A percentile compares a stretch with the other conserved stretches of the same genome.
Conservation (phyloP, 805 yeast species). For the Ogataea haglerorum region DNA sequence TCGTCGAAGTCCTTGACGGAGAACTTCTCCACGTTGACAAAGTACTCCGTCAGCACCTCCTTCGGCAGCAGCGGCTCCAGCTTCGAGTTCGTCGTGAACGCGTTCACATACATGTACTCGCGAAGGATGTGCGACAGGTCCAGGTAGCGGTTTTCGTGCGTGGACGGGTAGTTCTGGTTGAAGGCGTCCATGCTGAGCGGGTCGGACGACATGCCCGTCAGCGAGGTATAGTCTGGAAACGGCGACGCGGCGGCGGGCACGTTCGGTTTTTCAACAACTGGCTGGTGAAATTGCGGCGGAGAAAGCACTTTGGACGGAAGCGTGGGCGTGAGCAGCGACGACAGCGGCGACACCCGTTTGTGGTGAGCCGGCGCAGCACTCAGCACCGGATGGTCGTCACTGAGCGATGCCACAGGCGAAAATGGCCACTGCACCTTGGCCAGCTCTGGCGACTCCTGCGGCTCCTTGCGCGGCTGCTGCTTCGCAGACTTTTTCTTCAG, state of each 20-base stretch:
- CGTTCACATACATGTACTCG: slow-evolving; percentile 40
- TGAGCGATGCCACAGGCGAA: slow-evolving; percentile 2
- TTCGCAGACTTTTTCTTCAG: not conserved
- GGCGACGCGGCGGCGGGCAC: not conserved
- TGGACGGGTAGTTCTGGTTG: slow-evolving; percentile 5
- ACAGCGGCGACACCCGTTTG: not conserved
- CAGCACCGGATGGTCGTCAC: not conserved
- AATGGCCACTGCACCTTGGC: slow-evolving; percentile 4
- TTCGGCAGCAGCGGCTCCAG: slow-evolving; percentile 13
- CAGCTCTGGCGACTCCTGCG: not conserved
- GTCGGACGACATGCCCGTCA: slow-evolving; percentile 15
- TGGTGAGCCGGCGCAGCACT: not conserved
- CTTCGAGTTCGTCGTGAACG: slow-evolving; percentile 18
- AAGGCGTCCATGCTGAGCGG: slow-evolving; percentile 15
- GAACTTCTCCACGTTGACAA: slow-evolving; percentile 21
- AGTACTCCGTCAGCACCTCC: slow-evolving; percentile 21
- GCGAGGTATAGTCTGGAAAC: slow-evolving; percentile 9
- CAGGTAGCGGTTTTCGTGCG: slow-evolving; percentile 13
- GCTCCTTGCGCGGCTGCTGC: not conserved
- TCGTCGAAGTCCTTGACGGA: slow-evolving; percentile 13
- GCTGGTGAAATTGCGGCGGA: not conserved
- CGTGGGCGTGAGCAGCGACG: slow-evolving; percentile 1
- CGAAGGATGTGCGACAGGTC: slow-evolving; percentile 35
- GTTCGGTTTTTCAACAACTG: not conserved
- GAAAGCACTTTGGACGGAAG: not conserved